Evolutionary conservation across 1,284 basidiomycete species (phyloP).

Genomic region (Puccinia coronata): DNA sequence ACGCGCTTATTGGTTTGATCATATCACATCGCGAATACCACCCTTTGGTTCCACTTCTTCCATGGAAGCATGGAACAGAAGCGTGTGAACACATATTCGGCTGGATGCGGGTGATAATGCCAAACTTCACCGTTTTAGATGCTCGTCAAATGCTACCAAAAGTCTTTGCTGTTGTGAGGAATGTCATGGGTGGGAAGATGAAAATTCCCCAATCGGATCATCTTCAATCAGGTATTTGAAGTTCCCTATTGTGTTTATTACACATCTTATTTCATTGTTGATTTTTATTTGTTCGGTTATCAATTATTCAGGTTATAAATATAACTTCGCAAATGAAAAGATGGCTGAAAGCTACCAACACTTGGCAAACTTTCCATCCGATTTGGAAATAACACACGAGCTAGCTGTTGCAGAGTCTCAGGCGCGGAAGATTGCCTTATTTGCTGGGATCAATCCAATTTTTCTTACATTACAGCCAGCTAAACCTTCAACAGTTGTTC

Average conservation of each 20-base stretch:
- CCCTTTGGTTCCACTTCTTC: constrained; percentile 1
- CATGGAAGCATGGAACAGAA: constrained; percentile 38
- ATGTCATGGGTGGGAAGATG: constrained; percentile 28
- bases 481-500: not conserved
- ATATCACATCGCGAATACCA: constrained; percentile 24
- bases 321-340: constrained; percentile 15
- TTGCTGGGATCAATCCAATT: not conserved
- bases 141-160: constrained; percentile 31
- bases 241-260: no score
- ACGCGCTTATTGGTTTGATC: constrained; percentile 19
- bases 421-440: constrained; percentile 15
- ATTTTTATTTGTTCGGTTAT: not conserved
- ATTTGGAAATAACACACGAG: constrained; percentile 14
- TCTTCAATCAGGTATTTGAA: not conserved
- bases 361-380: constrained; percentile 8
- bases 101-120: constrained; percentile 12
- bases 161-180: constrained; percentile 25
- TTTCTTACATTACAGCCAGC: not conserved
- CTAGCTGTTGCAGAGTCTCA: constrained; percentile 18
- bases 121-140: constrained; percentile 10
- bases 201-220: constrained; percentile 35
- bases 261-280: not conserved
- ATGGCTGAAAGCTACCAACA: constrained; percentile 13
- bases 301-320: not conserved
- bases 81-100: constrained; percentile 11